Evolutionary conservation across 2,329 filamentous ascomycete species (phyloP), one percentile per base, ranked within the genome.

Genomic region (Stemphylium beticola): DNA sequence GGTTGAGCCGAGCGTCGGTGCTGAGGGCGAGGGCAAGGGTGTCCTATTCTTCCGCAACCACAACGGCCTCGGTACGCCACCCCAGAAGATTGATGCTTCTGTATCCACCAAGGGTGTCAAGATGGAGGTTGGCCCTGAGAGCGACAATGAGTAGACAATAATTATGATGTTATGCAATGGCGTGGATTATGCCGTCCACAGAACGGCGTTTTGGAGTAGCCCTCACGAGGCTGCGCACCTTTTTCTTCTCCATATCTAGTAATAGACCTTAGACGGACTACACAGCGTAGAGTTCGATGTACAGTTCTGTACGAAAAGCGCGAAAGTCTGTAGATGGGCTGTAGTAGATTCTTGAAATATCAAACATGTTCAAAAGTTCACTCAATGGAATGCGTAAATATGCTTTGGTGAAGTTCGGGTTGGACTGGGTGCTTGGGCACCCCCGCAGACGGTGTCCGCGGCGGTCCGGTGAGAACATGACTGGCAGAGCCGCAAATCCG

Each of bases 1-100:
- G 91, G 93, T 99, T 60, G 95, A 99, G 87, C 92, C 93, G 51
- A 92, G 87, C 71, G 89, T 87, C 68, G 91, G 86, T 49, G 90
- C 92, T 45, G 78, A 87, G 73, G 93, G 92, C 31, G 88, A 93
- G 68, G 88, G 87, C 74, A 89, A 92, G 81, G 87, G 89, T 58
- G 88, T 99, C 26, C 78, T 96, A 50, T 97, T 99, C 85, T 99
- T 90, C 89, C 87, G 93, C 73, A 99, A 99, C 84, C 84, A 84
- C 68, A 99, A 98, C 79, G 90, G 91, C 17, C 80, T 96, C 20
- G 95, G 95, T 64, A 79, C 87, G 32, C 73, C 82, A 37, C 52
- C 52, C 9, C 24, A 61, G 61, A 15, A 68, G 71, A 63, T 37
- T 53, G 44, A 68, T 34, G 26, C 52, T 26, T 17, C 52, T 18